These are phyloP conservation scores for Phytophthora hibernalis DNA, from an alignment of 352 stramenopile species.

Conservation along the genomic window DNA sequence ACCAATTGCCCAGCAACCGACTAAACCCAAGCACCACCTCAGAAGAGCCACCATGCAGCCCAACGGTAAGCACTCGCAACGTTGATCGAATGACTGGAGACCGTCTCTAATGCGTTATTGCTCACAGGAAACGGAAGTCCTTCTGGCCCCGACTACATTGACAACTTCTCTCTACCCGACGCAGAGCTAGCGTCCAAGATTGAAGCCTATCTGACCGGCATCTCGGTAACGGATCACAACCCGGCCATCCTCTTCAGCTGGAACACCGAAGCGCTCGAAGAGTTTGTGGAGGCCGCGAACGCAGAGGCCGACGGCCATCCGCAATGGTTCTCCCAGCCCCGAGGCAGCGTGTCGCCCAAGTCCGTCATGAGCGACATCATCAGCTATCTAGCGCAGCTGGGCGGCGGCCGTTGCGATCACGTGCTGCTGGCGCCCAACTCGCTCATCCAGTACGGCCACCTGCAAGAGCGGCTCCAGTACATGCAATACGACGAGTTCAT, in stretches of 20 bases:
- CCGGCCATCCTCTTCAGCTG: conserved; percentile 51
- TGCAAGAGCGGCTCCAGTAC: conserved; percentile 53
- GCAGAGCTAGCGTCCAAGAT: conserved; percentile 41
- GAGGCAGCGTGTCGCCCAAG: conserved; percentile 44
- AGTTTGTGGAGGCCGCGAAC: conserved; percentile 50
- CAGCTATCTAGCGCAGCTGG: conserved; percentile 46
- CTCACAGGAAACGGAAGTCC: conserved; percentile 33
- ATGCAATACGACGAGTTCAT: conserved; percentile 59
- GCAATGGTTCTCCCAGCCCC: conserved; percentile 44
- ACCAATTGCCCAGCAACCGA: conserved; percentile 7
- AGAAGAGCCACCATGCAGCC: conserved; percentile 34
- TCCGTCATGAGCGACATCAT: conserved; percentile 48
- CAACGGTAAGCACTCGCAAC: conserved; percentile 32
- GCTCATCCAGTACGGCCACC: conserved; percentile 54
- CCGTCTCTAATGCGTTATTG: conserved; percentile 13
- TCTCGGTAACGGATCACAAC: conserved; percentile 49
- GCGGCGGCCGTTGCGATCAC: conserved; percentile 43
- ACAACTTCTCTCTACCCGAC: conserved; percentile 32
- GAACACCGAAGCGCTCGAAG: conserved; percentile 41
- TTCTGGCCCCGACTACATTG: conserved; percentile 32
- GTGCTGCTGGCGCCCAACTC: conserved; percentile 51
- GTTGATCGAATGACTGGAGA: background rate
- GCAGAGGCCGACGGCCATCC: conserved; percentile 32
- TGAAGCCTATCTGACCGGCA: conserved; percentile 38
- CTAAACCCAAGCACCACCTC: conserved; percentile 1